Conservation (phyloP, 345 rosid species). For the Eucalyptus brandiana region DNA sequence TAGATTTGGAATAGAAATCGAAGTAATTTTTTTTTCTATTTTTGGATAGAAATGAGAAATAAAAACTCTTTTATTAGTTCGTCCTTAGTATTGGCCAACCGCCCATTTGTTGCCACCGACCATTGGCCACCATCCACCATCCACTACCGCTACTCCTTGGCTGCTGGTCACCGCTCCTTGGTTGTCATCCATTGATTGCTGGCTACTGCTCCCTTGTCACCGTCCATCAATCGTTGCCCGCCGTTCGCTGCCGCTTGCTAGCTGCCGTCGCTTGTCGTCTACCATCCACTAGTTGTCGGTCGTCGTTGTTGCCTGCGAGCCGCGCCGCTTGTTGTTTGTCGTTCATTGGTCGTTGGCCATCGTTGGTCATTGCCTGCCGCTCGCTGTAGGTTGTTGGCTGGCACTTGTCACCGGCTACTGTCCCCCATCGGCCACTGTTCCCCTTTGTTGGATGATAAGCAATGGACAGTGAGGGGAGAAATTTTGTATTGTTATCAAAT, state of each 20-base stretch:
- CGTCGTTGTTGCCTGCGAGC: rapidly evolving
- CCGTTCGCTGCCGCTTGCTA: rapidly evolving
- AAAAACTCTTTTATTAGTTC: no score
- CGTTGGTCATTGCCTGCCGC: rapidly evolving
- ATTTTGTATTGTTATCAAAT: no score
- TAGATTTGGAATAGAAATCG: background rate
- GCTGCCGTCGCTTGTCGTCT: rapidly evolving
- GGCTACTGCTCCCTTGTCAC: rapidly evolving
- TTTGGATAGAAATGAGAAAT: no score
- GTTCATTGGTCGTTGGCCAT: no score
- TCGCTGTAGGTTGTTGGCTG: rapidly evolving
- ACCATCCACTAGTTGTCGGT: rapidly evolving
- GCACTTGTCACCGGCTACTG: rapidly evolving
- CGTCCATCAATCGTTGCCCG: rapidly evolving
- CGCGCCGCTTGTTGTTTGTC: rapidly evolving
- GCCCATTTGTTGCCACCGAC: no score
- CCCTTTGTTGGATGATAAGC: no score
- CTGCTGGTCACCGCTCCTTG: rapidly evolving
- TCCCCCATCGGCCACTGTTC: rapidly evolving
- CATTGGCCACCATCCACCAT: no score
- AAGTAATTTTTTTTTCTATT: no score
- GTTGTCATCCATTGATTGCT: no score
- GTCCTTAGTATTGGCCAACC: no score
- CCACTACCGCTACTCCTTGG: no score
- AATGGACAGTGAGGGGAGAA: rapidly evolving